Base-by-base conservation (phyloP, 106 monocot genomes). In the Phalaenopsis aphrodite region DNA sequence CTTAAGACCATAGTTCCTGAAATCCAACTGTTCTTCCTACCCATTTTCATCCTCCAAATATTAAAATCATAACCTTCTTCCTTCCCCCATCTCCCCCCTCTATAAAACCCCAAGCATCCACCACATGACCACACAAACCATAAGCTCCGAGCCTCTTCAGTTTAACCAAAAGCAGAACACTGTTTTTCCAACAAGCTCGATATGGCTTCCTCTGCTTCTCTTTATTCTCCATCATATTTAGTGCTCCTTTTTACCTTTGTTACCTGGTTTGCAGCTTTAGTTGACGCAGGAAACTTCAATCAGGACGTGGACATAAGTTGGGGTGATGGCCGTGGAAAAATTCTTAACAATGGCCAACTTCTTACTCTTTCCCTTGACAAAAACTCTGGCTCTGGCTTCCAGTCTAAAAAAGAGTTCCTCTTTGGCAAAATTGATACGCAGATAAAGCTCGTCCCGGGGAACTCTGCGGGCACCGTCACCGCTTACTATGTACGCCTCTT, bases 391-490 rank as follows among this genome's bases (percentile, higher is more conserved):
- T 81, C 81, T 45, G 81, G 81, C 12, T 81, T 81, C 41, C 81
- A 81, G 43, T 75, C 81, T 58, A 81, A 81, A 75, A 19, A 58
- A 12, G 58, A 81, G 24, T 81, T 45, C n/a, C 81, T 81, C 1
- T 81, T 75, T 73, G 81, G 81, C 56, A 81, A 42, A 42, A 75
- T 81, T 37, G 75, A 81, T 56, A 56, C 72, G 81, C 81, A 81
- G 42, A 46, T 81, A 47, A 81, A 81, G 75, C 81, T 81, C 56
- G 81, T 81, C 24, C n/a, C 81, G 38, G 81, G 81, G n/a, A 81
- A 81, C 56, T 81, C 81, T 24, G 81, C 81, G 3, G 81, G 81
- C 37, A 81, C 81, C 18, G 81, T 81, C 57, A 81, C 81, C 1
- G 58, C 81, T 23, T 75, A 58, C 75, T 81, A 81, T 24, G 81